Base-by-base conservation (phyloP, 140 eudicot genomes). In the Oenanthe javanica region DNA sequence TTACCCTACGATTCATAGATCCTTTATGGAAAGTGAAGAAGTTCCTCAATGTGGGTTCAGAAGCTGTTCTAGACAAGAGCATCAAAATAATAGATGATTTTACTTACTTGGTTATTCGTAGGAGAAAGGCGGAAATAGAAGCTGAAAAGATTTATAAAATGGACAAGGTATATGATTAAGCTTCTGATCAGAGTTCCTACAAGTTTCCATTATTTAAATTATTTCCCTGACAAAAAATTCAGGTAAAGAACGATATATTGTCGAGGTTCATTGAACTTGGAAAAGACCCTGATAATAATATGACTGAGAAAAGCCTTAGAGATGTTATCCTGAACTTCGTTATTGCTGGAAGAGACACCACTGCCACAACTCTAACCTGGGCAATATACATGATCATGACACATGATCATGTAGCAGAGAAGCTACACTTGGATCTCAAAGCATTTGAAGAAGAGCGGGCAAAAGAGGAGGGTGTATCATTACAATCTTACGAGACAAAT, bases 341-440 rank as follows among this genome's bases (percentile, higher is more conserved):
- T 72, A 95, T 94, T 40, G 98, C 98, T 7, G 98, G 98, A 27
- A 89, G 99, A 15, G 99, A 95, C 83, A 95, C 99, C 5, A 95
- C 99, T 8, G 99, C 99, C 16, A 88, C 97, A 46, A 95, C 97
- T 43, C 97, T 95, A 16, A 84, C 97, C 15, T 95, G 99, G 99
- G 99, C 92, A 46, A 84, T 90, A 66, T 90, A 95, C 93, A 92
- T 95, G 97, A 82, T 90, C 63, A 88, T 89, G 91, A 85, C 82
- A n/a, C 89, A 95, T 25, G 83, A 84, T 66, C 79, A 90, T 74
- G 93, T 95, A 43, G 96, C 97, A 11, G 92, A 95, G 61, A 95
- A 88, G 83, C 88, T 95, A n/a, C 87, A 87, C 74, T 27, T 55
- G 5, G 99, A 95, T 79, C 90, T 95, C 43, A 88, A 89, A 81